Conservation (phyloP, 2,329 filamentous ascomycete species). For the Colletotrichum chrysophilum region DNA sequence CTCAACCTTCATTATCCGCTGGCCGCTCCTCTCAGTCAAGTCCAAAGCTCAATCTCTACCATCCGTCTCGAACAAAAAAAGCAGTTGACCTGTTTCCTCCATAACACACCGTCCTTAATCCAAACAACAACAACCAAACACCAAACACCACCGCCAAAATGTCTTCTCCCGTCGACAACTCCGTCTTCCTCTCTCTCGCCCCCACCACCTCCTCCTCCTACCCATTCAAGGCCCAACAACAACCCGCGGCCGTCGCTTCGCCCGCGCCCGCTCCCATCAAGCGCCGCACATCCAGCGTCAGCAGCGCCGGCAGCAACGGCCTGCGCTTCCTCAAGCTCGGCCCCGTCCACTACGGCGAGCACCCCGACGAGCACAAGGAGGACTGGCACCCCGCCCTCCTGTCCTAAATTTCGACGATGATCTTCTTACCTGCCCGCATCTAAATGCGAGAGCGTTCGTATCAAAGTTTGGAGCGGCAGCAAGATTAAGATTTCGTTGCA, state of each 20-base stretch:
- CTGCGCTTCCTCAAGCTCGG: constrained; percentile 67
- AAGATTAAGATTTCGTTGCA: background rate
- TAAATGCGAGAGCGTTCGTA: background rate
- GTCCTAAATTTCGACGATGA: background rate
- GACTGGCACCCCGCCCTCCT: constrained; percentile 18
- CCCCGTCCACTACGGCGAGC: constrained; percentile 68
- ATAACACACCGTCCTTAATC: background rate
- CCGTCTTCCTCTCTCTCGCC: constrained; percentile 61
- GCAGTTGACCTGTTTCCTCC: constrained; percentile 10
- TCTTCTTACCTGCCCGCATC: background rate
- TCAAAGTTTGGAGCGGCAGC: background rate
- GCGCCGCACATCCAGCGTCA: constrained; percentile 61
- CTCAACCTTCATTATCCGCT: background rate
- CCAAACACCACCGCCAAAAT: background rate
- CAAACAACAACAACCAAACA: background rate
- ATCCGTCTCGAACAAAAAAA: background rate
- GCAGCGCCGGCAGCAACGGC: constrained; percentile 45
- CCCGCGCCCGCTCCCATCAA: constrained; percentile 30
- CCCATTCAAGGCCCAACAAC: constrained; percentile 43
- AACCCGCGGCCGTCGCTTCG: constrained; percentile 32
- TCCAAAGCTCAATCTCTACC: background rate
- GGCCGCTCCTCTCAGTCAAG: background rate
- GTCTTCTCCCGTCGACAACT: constrained; percentile 22
- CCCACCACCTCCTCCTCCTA: constrained; percentile 63
- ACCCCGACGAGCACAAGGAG: constrained; percentile 59